Percentiles rank a stretch among this genome's conserved stretches.
Conservation (phyloP, 2,329 filamentous ascomycete species). For the Grosmannia penicillata region DNA sequence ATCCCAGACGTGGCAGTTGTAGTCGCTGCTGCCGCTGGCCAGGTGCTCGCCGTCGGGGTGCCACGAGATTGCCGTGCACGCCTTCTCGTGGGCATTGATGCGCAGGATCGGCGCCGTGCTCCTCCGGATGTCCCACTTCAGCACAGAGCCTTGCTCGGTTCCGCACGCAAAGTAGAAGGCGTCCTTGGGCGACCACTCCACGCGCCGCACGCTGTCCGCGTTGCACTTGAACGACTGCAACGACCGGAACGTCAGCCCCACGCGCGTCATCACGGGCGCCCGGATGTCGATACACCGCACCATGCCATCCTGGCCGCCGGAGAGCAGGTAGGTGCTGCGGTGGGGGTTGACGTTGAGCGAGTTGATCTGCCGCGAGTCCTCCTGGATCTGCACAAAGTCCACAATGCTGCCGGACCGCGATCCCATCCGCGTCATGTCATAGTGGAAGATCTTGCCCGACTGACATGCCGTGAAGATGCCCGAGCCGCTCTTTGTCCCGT, state of each 20-base stretch:
- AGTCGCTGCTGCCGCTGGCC: constrained; percentile 47
- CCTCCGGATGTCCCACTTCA: constrained; percentile 51
- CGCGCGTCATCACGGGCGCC: constrained; percentile 29
- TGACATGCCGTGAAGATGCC: constrained; percentile 48
- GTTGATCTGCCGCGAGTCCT: constrained; percentile 50
- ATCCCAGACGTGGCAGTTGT: constrained; percentile 51
- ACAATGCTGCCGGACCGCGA: constrained; percentile 26
- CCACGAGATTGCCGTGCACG: constrained; percentile 47
- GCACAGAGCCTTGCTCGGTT: constrained; percentile 44
- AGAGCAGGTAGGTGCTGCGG: constrained; percentile 39
- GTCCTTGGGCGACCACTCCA: constrained; percentile 50
- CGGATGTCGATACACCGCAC: constrained; percentile 47
- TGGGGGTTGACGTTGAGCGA: constrained; percentile 49
- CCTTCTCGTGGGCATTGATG: constrained; percentile 46
- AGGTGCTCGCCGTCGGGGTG: constrained; percentile 54
- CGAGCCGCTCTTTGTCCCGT: constrained; percentile 25
- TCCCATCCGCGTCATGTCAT: constrained; percentile 40
- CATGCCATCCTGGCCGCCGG: constrained; percentile 49
- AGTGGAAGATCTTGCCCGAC: constrained; percentile 50
- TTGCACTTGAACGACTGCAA: constrained; percentile 37
- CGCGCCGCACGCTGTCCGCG: constrained; percentile 42
- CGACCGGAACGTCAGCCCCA: constrained; percentile 33
- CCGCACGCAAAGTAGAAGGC: constrained; percentile 49
- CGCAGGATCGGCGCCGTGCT: constrained; percentile 36
- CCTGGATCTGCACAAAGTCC: constrained; percentile 41